These are phyloP conservation scores for Rauvolfia tetraphylla DNA, from an alignment of 257 asterid species.

Conservation along the genomic window DNA sequence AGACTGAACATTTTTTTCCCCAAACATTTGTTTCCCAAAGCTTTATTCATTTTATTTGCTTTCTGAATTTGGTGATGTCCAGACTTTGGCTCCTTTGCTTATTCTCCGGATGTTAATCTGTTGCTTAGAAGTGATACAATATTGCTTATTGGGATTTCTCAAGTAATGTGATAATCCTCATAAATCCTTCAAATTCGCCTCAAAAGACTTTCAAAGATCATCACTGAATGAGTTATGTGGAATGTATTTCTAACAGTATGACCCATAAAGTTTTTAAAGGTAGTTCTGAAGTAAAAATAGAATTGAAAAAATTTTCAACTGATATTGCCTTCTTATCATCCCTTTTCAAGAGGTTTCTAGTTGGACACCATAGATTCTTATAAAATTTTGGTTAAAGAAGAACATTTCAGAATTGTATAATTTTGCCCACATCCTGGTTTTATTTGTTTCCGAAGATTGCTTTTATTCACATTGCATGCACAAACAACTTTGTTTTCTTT, in stretches of 20 bases:
- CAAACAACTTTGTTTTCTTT: no score
- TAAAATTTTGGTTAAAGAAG: no score
- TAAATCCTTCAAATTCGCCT: neutral
- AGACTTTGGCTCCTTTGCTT: neutral
- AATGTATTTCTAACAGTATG: neutral
- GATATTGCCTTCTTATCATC: neutral
- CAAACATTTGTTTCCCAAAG: neutral
- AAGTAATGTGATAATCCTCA: neutral
- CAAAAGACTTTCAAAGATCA: neutral
- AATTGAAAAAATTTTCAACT: no score
- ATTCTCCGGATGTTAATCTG: neutral
- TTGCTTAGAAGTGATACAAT: neutral
- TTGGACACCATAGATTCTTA: no score
- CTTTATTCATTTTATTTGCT: neutral
- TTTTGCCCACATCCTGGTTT: no score
- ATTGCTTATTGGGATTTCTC: neutral
- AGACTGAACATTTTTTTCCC: neutral
- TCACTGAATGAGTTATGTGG: neutral
- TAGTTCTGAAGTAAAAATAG: neutral
- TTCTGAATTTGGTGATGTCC: neutral
- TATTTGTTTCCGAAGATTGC: no score
- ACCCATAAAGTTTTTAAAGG: neutral
- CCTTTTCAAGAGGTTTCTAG: no score
- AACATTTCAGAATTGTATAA: no score
- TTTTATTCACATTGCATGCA: no score